phyloP scores from a whole-genome alignment of 331 rosid genomes.

The Malus hybrid region DNA sequence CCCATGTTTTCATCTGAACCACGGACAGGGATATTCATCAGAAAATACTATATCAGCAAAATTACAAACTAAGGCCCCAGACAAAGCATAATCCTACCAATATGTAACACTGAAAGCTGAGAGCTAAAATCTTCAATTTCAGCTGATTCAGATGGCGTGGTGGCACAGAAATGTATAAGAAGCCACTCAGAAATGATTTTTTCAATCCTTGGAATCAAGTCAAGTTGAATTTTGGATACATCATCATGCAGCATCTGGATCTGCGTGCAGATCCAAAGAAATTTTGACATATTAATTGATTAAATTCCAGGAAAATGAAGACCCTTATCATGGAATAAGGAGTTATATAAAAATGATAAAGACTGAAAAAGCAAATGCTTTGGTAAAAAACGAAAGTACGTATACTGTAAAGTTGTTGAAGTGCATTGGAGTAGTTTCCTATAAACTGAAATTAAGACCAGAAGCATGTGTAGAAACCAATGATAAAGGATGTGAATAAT shows the following conservation, averaged over 20 bases:
- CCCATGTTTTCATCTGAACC: slow-evolving; percentile 47
- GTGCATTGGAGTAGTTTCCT: not conserved
- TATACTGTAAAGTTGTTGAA: not conserved
- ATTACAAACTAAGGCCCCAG: not conserved
- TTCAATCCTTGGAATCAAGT: slow-evolving; percentile 79
- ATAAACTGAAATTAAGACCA: not conserved
- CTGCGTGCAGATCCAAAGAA: slow-evolving; percentile 32
- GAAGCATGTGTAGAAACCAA: not conserved
- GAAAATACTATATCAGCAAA: not conserved
- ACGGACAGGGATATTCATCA: not conserved
- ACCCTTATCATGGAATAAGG: not conserved
- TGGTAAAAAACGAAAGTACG: not conserved
- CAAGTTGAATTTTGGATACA: slow-evolving; percentile 59
- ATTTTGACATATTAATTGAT: not conserved
- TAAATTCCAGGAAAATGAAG: not conserved
- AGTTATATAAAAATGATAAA: not conserved
- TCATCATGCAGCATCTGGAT: slow-evolving; percentile 61
- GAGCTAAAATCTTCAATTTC: slow-evolving; percentile 75
- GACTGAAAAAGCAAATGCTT: not conserved
- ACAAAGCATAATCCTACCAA: slow-evolving; percentile 45
- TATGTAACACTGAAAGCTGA: slow-evolving; percentile 72
- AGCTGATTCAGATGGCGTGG: slow-evolving; percentile 69
- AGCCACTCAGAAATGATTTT: slow-evolving; percentile 82
- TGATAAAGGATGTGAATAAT: too few relatives aligned
- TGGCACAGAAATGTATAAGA: slow-evolving; percentile 59